Base-by-base conservation (phyloP, 306 rosid species). In the Lithocarpus polystachyus region DNA sequence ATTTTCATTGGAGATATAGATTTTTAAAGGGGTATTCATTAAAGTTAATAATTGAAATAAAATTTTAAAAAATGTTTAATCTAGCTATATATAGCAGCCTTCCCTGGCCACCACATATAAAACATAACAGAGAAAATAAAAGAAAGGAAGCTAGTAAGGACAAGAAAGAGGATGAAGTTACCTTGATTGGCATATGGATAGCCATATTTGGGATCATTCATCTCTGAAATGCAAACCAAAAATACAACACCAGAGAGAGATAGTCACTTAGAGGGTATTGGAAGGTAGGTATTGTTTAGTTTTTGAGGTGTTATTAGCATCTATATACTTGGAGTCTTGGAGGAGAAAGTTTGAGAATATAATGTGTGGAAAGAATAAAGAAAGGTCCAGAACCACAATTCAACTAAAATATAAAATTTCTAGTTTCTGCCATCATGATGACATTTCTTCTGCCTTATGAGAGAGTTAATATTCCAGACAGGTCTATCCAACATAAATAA, bases 171-270 rank as follows among this genome's bases (percentile, higher is more conserved):
- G 37, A 7, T 52, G 54, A 71, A 53, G 20, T 56, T 82, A 92
- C 97, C 97, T 88, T 84, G 89, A 60, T 92, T 55, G 56, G 92
- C 91, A 71, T 89, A 88, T 56, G 92, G 92, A 73, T 92, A 89
- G 67, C 84, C 93, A 85, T 90, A 88, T 83, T 92, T 90, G 69
- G 82, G 81, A 43, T 89, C 91, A 81, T 73, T 89, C 93, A 90
- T 92, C 57, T 78, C 73, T 71, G 31, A 72, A 35, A 71, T 84
- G 26, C 51, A 75, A 33, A 69, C 14, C 2, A 51, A 33, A 53
- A 70, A 60, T 71, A 62, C 60, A 76, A 65, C 28, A 59, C 68
- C 64, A 80, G 73, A 52, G 55, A 45, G 29, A 23, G 45, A 43
- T 26, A 43, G 45, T 5, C 67, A 54, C 33, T n/a, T 60, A 24